phyloP scores from a whole-genome alignment of 768 basidiomycete species.

The Phylloporus arenicola region DNA sequence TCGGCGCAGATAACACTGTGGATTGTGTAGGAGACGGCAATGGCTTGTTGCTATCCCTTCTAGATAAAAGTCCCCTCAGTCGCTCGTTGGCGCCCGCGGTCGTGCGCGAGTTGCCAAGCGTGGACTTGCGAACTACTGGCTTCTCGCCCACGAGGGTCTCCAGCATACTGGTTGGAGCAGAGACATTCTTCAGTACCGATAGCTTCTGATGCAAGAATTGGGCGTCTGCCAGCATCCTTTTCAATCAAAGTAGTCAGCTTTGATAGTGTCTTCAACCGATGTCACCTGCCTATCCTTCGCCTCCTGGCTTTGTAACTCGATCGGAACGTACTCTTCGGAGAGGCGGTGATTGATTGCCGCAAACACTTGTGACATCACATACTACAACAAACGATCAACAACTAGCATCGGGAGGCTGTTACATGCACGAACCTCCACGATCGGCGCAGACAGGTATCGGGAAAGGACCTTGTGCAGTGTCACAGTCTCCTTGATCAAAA shows the following conservation, averaged over 20 bases:
- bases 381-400: constrained; percentile 39
- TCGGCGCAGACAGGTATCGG: constrained; percentile 71
- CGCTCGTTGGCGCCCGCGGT: constrained; percentile 31
- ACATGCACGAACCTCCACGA: constrained; percentile 65
- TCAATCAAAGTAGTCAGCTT: constrained; percentile 11
- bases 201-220: constrained; percentile 73
- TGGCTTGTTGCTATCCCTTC: constrained; percentile 27
- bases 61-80: constrained; percentile 34
- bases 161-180: constrained; percentile 69
- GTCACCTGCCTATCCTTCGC: constrained; percentile 73
- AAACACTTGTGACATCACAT: constrained; percentile 93
- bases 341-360: constrained; percentile 89
- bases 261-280: constrained; percentile 2
- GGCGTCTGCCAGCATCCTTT: constrained; percentile 76
- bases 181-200: constrained; percentile 66
- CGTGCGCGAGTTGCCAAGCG: constrained; percentile 21
- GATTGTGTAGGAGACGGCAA: constrained; percentile 24
- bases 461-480: constrained; percentile 94
- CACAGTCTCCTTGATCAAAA: constrained; percentile 90
- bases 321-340: constrained; percentile 76
- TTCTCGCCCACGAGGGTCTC: constrained; percentile 86
- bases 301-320: constrained; percentile 76
- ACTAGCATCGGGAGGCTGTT: constrained; percentile 9
- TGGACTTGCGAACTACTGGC: constrained; percentile 39
- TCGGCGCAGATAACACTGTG: constrained; percentile 12